These are phyloP conservation scores for Cordyceps farinosa DNA, from an alignment of 2,329 filamentous ascomycete genomes.

Conservation along the genomic window DNA sequence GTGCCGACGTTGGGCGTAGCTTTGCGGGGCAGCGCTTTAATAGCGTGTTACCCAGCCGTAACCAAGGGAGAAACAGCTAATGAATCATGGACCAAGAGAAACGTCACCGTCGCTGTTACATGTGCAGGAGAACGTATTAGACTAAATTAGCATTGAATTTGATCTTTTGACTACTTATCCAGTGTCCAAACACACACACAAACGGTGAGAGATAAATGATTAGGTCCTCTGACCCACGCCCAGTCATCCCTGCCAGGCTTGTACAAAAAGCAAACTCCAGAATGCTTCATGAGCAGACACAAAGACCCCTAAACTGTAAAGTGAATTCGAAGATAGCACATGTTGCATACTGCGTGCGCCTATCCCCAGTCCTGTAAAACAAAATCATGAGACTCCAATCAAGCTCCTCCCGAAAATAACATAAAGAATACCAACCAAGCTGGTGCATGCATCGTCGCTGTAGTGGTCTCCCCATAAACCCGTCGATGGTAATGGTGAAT, in stretches of 20 bases:
- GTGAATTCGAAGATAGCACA: conserved; percentile 5
- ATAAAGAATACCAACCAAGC: conserved; percentile 14
- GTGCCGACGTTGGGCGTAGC: neutral
- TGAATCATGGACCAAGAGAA: conserved; percentile 10
- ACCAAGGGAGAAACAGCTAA: neutral
- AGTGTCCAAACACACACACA: conserved; percentile 8
- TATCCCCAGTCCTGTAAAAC: neutral
- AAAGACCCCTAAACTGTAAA: conserved; percentile 4
- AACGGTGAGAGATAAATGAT: neutral
- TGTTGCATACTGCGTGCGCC: conserved; percentile 4
- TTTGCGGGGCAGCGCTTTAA: conserved; percentile 2
- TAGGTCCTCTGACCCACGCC: neutral
- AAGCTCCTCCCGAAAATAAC: conserved; percentile 1
- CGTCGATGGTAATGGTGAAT: neutral
- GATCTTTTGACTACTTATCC: neutral
- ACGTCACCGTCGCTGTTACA: neutral
- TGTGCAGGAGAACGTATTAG: neutral
- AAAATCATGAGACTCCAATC: conserved; percentile 4
- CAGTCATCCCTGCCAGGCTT: conserved; percentile 9
- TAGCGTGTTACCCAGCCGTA: neutral
- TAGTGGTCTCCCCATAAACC: neutral
- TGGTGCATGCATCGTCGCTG: neutral
- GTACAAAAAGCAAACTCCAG: conserved; percentile 10
- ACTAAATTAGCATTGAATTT: conserved; percentile 9
- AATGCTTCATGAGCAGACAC: conserved; percentile 8